Conservation (phyloP, 257 asterid species). For the Fraxinus americana region DNA sequence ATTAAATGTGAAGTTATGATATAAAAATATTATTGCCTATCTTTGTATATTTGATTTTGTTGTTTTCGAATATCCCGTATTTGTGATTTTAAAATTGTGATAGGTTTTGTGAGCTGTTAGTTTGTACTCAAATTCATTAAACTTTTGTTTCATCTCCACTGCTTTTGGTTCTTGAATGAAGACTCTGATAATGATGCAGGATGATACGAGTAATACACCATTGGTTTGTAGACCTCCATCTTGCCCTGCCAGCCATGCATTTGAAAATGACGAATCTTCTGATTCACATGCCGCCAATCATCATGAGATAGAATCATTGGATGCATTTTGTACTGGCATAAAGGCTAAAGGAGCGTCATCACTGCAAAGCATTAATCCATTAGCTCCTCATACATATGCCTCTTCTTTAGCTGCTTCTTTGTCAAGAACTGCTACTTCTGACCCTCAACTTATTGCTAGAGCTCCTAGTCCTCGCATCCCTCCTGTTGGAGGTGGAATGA, state of each 20-base stretch:
- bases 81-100: neutral
- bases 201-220: slow-evolving; percentile 39
- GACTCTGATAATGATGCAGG: slow-evolving; percentile 43
- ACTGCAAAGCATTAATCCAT: slow-evolving; percentile 37
- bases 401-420: slow-evolving; percentile 56
- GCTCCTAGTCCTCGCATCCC: slow-evolving; percentile 65
- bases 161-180: slow-evolving; percentile 16
- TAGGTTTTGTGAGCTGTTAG: neutral
- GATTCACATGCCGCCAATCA: slow-evolving; percentile 41
- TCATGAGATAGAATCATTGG: slow-evolving; percentile 43
- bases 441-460: slow-evolving; percentile 53
- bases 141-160: neutral
- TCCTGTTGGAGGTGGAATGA: slow-evolving; percentile 49
- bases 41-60: neutral
- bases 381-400: slow-evolving; percentile 50
- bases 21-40: neutral
- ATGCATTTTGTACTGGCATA: slow-evolving; percentile 37
- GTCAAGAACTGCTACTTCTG: slow-evolving; percentile 62
- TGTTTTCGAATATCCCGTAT: neutral
- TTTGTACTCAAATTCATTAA: neutral
- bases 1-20: neutral
- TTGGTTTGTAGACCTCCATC: slow-evolving; percentile 49
- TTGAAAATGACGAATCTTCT: slow-evolving; percentile 42
- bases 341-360: slow-evolving; percentile 41
- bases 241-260: slow-evolving; percentile 45